Percentiles rank a stretch among this genome's conserved stretches.
Conservation (phyloP, 768 basidiomycete genomes). For the Tylopilus cervinicoccineus region DNA sequence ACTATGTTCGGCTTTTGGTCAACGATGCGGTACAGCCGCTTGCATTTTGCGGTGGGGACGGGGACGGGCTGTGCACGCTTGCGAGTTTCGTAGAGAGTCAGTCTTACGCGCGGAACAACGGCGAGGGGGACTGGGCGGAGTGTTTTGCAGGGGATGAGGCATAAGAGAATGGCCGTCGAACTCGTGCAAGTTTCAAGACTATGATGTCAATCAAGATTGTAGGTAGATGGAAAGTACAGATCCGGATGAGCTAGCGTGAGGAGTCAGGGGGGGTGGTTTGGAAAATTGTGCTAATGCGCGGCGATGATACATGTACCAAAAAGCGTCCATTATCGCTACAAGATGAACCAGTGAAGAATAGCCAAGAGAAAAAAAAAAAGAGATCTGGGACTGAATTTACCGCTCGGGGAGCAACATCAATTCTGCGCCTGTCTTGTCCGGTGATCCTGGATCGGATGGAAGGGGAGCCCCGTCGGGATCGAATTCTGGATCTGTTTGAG, state of each 20-base stretch:
- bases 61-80: conserved; percentile 58
- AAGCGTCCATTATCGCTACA: conserved; percentile 21
- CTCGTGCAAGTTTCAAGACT: neutral
- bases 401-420: conserved; percentile 44
- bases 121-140: conserved; percentile 63
- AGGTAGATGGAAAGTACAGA: conserved; percentile 12
- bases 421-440: conserved; percentile 40
- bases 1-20: conserved; percentile 66
- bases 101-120: conserved; percentile 58
- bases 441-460: conserved; percentile 37
- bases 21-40: conserved; percentile 66
- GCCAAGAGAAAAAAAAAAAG: conserved; percentile 1
- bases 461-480: conserved; percentile 44
- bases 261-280: neutral
- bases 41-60: conserved; percentile 49
- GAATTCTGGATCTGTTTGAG: conserved; percentile 21
- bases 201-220: conserved; percentile 4
- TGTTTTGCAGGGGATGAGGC: conserved; percentile 35
- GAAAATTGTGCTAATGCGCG: conserved; percentile 10
- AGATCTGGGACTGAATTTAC: conserved; percentile 18
- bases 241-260: conserved; percentile 13
- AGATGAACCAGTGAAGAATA: conserved; percentile 6
- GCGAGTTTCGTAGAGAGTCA: conserved; percentile 66
- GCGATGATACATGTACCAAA: conserved; percentile 17
- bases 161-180: neutral